These are phyloP conservation scores for Fonsecaea pedrosoi DNA, from an alignment of 2,329 filamentous ascomycete species.

Conservation along the genomic window DNA sequence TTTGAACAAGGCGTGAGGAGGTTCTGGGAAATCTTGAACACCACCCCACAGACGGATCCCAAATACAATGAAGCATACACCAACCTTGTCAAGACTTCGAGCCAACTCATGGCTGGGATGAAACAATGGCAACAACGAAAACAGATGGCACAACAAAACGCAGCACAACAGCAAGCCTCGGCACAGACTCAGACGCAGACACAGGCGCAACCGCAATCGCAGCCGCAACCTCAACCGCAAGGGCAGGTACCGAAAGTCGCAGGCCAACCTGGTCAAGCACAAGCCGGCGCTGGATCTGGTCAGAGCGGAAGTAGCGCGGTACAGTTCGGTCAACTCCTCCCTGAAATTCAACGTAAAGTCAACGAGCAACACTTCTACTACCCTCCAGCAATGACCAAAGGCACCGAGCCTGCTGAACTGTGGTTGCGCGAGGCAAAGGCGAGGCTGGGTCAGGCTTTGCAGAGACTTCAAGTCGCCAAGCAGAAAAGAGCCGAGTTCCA, in stretches of 20 bases:
- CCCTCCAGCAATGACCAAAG: slow-evolving; percentile 53
- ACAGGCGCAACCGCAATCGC: slow-evolving; percentile 24
- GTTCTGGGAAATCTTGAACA: slow-evolving; percentile 62
- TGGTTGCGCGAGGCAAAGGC: slow-evolving; percentile 57
- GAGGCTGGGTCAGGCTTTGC: slow-evolving; percentile 56
- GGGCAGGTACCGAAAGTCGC: slow-evolving; percentile 14
- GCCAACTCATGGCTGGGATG: slow-evolving; percentile 60
- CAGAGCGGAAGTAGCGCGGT: slow-evolving; percentile 47
- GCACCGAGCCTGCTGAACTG: slow-evolving; percentile 49
- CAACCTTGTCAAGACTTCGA: slow-evolving; percentile 59
- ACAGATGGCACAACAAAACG: slow-evolving; percentile 40
- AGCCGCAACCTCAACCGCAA: slow-evolving; percentile 41
- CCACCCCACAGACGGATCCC: slow-evolving; percentile 54
- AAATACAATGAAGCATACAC: slow-evolving; percentile 59
- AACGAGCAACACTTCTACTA: slow-evolving; percentile 53
- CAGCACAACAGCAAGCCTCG: slow-evolving; percentile 27
- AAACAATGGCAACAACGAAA: slow-evolving; percentile 54
- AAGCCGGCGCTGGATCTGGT: slow-evolving; percentile 22
- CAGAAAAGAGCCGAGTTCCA: slow-evolving; percentile 52
- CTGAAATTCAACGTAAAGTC: slow-evolving; percentile 56
- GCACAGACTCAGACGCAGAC: slow-evolving; percentile 17
- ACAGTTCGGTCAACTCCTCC: slow-evolving; percentile 51
- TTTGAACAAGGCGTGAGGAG: slow-evolving; percentile 61
- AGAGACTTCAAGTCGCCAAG: slow-evolving; percentile 56
- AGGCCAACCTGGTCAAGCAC: slow-evolving; percentile 16